These are phyloP conservation scores for Penicillium samsonianum DNA, from an alignment of 495 filamentous ascomycete genomes.

Conservation along the genomic window DNA sequence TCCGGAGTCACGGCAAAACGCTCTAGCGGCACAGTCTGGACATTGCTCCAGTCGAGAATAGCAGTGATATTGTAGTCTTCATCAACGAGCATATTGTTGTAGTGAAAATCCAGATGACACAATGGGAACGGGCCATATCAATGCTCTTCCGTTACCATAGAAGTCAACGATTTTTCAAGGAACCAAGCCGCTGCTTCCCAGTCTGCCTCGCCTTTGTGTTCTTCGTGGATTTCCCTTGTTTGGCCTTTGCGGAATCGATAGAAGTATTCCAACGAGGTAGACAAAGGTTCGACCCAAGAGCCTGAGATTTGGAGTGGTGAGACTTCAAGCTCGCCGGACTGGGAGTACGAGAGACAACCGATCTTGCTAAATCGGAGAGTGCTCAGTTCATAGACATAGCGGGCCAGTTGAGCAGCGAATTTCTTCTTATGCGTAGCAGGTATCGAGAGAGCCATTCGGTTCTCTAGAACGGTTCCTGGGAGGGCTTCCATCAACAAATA, in stretches of 20 bases:
- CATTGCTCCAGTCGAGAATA: constrained; percentile 14
- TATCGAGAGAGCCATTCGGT: constrained; percentile 3
- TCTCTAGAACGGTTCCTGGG: neutral
- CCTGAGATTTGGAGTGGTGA: constrained; percentile 1
- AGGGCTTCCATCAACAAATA: constrained; percentile 13
- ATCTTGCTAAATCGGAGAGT: constrained; percentile 9
- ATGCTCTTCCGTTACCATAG: constrained; percentile 15
- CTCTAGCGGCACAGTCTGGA: constrained; percentile 17
- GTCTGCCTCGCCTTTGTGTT: constrained; percentile 3
- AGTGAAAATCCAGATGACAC: constrained; percentile 15
- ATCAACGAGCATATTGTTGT: constrained; percentile 17
- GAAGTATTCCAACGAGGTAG: constrained; percentile 12
- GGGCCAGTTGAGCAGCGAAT: constrained; percentile 8
- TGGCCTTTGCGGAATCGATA: constrained; percentile 11
- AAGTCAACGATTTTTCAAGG: constrained; percentile 11
- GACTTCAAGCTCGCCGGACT: neutral
- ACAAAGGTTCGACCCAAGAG: neutral
- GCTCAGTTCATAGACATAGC: constrained; percentile 8
- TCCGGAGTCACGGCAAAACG: constrained; percentile 14
- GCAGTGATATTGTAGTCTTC: constrained; percentile 14
- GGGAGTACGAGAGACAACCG: constrained; percentile 3
- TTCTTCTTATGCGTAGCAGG: constrained; percentile 4
- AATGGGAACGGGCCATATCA: constrained; percentile 15
- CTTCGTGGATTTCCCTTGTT: constrained; percentile 4
- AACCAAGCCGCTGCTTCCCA: constrained; percentile 11